Evolutionary conservation across 140 eudicot genomes (phyloP).

Genomic region (Cichorium intybus): DNA sequence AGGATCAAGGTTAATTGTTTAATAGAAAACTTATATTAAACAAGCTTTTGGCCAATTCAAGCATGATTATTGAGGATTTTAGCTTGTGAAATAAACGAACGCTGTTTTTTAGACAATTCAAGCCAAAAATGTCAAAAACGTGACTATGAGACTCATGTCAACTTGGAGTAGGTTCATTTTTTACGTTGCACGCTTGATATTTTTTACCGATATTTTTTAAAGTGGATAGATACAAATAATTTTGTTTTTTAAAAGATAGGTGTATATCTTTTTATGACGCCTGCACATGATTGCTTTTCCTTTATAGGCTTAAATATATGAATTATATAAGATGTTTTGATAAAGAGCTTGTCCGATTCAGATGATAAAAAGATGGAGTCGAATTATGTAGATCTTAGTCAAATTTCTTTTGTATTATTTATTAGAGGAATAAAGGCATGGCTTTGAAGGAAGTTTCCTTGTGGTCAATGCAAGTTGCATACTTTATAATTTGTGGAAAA

Average conservation of each 20-base stretch:
- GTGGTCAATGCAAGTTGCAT: slow-evolving; percentile 20
- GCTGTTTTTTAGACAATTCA: neutral
- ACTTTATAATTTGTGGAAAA: slow-evolving; percentile 21
- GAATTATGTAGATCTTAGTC: neutral
- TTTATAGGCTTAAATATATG: neutral
- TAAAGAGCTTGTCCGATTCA: neutral
- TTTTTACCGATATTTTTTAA: neutral
- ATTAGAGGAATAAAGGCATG: slow-evolving; percentile 6
- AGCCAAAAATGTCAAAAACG: neutral
- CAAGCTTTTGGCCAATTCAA: neutral
- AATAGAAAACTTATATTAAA: too few relatives aligned
- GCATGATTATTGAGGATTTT: neutral
- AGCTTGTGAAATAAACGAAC: neutral
- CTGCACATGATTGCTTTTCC: neutral
- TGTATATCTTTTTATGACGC: neutral
- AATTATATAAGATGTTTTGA: neutral
- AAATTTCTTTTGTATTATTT: neutral
- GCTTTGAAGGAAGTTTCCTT: slow-evolving; percentile 23
- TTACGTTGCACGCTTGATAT: neutral
- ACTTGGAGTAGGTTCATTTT: neutral
- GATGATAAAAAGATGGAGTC: neutral
- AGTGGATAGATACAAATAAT: neutral
- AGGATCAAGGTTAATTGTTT: too few relatives aligned
- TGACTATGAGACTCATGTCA: neutral
- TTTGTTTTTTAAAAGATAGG: neutral